A percentile compares a stretch with the other conserved stretches of the same genome.
These are phyloP conservation scores for Suzukiozyma palmioleophila DNA, from an alignment of 1,139 yeast species.

Conservation along the genomic window DNA sequence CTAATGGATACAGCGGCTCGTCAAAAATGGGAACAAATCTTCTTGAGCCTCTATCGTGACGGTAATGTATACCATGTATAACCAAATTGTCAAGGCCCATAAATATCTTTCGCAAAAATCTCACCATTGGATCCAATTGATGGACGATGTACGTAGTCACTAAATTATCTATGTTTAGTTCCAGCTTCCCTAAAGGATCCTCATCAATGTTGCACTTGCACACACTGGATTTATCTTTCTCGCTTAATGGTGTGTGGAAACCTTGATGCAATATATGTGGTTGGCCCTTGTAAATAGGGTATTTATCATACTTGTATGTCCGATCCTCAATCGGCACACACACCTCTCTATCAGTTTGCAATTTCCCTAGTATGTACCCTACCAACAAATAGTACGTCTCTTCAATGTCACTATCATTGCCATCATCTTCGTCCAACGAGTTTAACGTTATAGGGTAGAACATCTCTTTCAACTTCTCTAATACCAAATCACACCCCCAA, in stretches of 20 bases:
- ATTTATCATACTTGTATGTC: slow-evolving; percentile 19
- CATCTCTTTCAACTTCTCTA: slow-evolving; percentile 18
- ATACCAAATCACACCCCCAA: slow-evolving; percentile 30
- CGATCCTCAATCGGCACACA: slow-evolving; percentile 34
- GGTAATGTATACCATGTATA: slow-evolving; percentile 38
- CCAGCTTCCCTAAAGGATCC: slow-evolving; percentile 22
- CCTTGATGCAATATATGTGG: slow-evolving; percentile 34
- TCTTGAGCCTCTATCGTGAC: slow-evolving; percentile 10
- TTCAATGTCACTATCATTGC: slow-evolving; percentile 19
- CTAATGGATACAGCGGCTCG: slow-evolving; percentile 22
- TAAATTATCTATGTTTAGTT: slow-evolving; percentile 28
- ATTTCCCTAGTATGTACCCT: slow-evolving; percentile 33
- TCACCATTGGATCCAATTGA: slow-evolving; percentile 29
- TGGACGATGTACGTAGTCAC: slow-evolving; percentile 35
- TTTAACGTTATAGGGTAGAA: slow-evolving; percentile 20
- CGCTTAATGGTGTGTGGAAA: slow-evolving; percentile 19
- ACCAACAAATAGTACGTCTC: slow-evolving; percentile 29
- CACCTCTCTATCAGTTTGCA: slow-evolving; percentile 37
- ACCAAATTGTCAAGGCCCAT: slow-evolving; percentile 24
- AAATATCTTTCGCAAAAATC: slow-evolving; percentile 23
- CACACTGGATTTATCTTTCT: neutral
- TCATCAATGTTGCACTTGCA: slow-evolving; percentile 20
- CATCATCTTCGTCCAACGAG: slow-evolving; percentile 7
- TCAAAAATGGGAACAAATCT: slow-evolving; percentile 28
- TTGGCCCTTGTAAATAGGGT: slow-evolving; percentile 36